Base-by-base conservation (phyloP, 106 monocot species). In the Iris macrosiphon region DNA sequence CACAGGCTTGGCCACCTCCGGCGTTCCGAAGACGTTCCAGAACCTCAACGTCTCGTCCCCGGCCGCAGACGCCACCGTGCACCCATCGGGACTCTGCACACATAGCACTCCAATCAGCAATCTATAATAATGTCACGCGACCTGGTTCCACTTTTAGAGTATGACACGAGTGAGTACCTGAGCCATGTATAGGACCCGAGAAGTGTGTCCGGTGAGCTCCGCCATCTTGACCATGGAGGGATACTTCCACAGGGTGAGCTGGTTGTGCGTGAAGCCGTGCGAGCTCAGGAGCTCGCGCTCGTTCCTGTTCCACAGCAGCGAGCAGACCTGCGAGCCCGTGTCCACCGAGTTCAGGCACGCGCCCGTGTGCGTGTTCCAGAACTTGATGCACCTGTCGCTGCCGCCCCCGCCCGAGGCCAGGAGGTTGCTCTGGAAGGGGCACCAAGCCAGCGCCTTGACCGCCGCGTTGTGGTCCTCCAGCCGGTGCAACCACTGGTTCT, bases 371-470 rank as follows among this genome's bases (percentile, higher is more conserved):
- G 67, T 75, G 56, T 79, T 79, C 84, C 84, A 84, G 41, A 84
- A 84, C 70, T 75, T 84, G 30, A 84, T 84, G 53, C 84, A 75
- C 10, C 55, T 29, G 47, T 84, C 84, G 3, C 43, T 38, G 1
- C 66, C 75, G 1, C 79, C 84, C 0, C 84, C 79, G 10, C 84
- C 84, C 1, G 79, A 71, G 15, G 75, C 84, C 12, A 84, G 75
- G 40, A 84, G 31, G 39, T 79, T 79, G 34, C 61, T 72, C 64
- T 84, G 70, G 35, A 75, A 84, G 0, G 84, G 84, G 50, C 79
- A 84, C 84, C 84, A 84, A 2, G 84, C 79, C 1, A 84, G 71
- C 9, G 84, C 79, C 63, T 79, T 84, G 4, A 79, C 84, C 0
- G 71, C 75, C 14, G 79, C 75, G 48, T 47, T 75, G 71, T 84